Percentiles rank a stretch among this genome's conserved stretches.
Conservation (phyloP, 1,284 basidiomycete species). For the Dichomitus squalens region DNA sequence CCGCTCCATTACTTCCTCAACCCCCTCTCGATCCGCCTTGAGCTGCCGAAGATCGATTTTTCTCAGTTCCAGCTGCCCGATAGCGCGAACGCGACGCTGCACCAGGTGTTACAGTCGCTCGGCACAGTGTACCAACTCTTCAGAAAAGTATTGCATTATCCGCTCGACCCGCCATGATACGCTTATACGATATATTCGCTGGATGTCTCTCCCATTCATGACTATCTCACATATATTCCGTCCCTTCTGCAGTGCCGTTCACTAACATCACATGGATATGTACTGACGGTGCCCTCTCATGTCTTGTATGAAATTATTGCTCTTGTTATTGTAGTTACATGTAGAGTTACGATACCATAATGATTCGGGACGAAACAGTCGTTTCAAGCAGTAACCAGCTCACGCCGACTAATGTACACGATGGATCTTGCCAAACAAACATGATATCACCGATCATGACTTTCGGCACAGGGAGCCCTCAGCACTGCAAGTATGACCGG, state of each 20-base stretch:
- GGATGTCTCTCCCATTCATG: conserved; percentile 31
- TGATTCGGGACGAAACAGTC: neutral
- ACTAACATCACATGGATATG: neutral
- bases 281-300: conserved; percentile 3
- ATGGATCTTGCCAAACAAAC: neutral
- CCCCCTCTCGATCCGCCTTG: conserved; percentile 27
- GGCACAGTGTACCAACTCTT: conserved; percentile 33
- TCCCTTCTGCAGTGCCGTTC: neutral
- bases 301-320: conserved; percentile 17
- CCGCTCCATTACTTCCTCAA: conserved; percentile 17
- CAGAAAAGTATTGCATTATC: conserved; percentile 34
- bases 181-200: neutral
- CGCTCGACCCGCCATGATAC: conserved; percentile 34
- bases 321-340: conserved; percentile 5
- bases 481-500: too few relatives aligned
- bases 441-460: too few relatives aligned
- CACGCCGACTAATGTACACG: neutral
- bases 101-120: conserved; percentile 29
- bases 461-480: too few relatives aligned
- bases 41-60: conserved; percentile 24
- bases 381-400: neutral
- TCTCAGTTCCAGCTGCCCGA: conserved; percentile 15
- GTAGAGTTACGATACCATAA: conserved; percentile 14
- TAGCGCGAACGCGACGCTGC: conserved; percentile 24
- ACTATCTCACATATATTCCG: neutral